Evolutionary conservation across 768 basidiomycete genomes (phyloP), one percentile per base, ranked within the genome.

Genomic region (Russula emetica): DNA sequence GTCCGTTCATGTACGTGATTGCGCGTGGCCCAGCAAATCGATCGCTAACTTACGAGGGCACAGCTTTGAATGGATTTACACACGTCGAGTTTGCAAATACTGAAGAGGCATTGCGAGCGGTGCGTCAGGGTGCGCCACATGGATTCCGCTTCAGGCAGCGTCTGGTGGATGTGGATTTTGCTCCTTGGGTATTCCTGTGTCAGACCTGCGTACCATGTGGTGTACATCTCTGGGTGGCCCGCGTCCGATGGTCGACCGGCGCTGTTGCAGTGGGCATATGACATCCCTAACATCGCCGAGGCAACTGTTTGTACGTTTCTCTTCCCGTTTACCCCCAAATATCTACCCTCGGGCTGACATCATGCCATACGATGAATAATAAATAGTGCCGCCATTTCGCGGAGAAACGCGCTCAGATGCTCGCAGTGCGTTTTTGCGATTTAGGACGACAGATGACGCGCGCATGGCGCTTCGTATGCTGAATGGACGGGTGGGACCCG

Each of bases 11-110:
- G 66, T 66, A 42, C 62, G 66, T 66, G 28, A 18, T 24, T 20
- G 10, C 10, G 9, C 5, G 5, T 2, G 32, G 11, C n/a, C 6
- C 32, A 22, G 9, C 14, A 20, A 22, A 3, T 24, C 24, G 22
- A 38, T 47, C 38, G 22, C 13, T 36, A 0, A 24, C 32, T 45
- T 7, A 52, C 30, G 24, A 7, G 16, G 11, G 18, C 10, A 6
- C 22, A 64, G 63, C 58, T 0, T 32, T 5, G 45, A 40, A 34
- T 36, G 62, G 62, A 24, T 66, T 58, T 45, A 63, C 62, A 10
- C 62, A 66, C 38, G 34, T 64, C 24, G 66, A 67, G 55, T 67
- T 65, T 59, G 57, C 66, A 28, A 59, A 47, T 5, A 52, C 47
- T 13, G 58, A 55, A 44, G 57, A 59, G 8, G 58, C 63, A 7